Evolutionary conservation across 805 yeast genomes (phyloP), one percentile per base, ranked within the genome.

Genomic region (Starmerella lactis-condensi): DNA sequence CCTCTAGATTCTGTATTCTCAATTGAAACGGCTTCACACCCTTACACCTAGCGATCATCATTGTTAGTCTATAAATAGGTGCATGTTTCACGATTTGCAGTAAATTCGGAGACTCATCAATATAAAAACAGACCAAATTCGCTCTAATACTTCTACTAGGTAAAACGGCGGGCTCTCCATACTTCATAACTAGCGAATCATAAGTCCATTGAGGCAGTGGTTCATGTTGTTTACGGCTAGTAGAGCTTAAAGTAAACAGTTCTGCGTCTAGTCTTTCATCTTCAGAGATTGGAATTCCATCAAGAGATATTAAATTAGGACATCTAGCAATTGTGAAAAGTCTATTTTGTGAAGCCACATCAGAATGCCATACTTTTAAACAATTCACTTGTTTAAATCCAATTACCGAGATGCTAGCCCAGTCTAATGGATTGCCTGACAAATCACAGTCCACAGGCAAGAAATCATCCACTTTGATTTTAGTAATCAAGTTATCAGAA

Each of bases 201-300:
- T 75, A 72, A 18, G 65, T 46, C 3, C 13, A 21, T 22, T 24
- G 21, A 8, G 34, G 37, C 17, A 33, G 28, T 17, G 21, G 27
- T 22, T 30, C 50, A 23, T 47, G 39, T 9, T 33, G 28, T 5
- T 45, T 45, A 13, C 44, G 36, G n/a, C 43, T 46, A 0, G 75
- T 66, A 37, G 60, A 60, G 4, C 70, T 59, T 18, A 75, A 54
- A 37, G 75, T 70, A 45, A 65, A 78, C 4, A 76, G 47, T 47
- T 81, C 93, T 1, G 77, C 74, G 40, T 72, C 75, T 5, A 36
- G 40, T 12, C 81, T 57, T 29, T 71, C 75, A 2, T 52, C 59
- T 1, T 27, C 33, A 3, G 55, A 45, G 6, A 78, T 52, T 0
- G 22, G 30, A 1, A 70, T 60, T 1, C 93, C 92, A 44, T 82